Percentiles rank a stretch among this genome's conserved stretches.
These are phyloP conservation scores for Azolla pinnata DNA, from an alignment of 75 land plant genomes.

Conservation along the genomic window DNA sequence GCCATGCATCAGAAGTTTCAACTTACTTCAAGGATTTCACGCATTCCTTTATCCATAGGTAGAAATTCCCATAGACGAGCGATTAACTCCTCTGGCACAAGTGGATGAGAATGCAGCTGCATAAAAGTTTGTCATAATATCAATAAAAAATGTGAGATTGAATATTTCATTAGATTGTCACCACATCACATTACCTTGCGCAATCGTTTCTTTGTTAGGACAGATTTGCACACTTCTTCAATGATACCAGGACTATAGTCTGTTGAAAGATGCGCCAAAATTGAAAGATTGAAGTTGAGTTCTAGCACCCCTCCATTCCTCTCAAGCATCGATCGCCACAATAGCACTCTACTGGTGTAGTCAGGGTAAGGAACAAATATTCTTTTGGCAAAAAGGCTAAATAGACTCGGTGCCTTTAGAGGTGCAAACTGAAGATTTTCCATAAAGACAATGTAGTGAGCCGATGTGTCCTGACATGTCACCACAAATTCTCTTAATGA, in stretches of 20 bases:
- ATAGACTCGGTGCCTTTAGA: slow-evolving; percentile 12
- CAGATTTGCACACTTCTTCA: slow-evolving; percentile 18
- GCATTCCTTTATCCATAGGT: neutral
- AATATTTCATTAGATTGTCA: neutral
- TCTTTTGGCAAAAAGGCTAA: slow-evolving; percentile 25
- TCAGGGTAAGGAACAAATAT: slow-evolving; percentile 34
- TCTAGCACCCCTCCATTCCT: slow-evolving; percentile 23
- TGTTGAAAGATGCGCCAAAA: slow-evolving; percentile 17
- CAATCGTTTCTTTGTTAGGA: slow-evolving; percentile 12
- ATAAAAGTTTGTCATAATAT: neutral
- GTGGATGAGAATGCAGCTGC: slow-evolving; percentile 1
- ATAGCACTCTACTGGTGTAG: slow-evolving; percentile 12
- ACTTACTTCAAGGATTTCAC: neutral
- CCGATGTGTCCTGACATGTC: too few relatives aligned
- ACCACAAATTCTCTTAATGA: too few relatives aligned
- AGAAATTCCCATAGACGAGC: neutral
- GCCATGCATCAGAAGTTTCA: neutral
- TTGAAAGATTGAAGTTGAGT: slow-evolving; percentile 23
- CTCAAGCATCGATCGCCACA: slow-evolving; percentile 28
- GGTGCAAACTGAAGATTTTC: slow-evolving; percentile 18
- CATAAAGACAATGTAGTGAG: too few relatives aligned
- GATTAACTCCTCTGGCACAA: neutral
- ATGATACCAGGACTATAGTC: slow-evolving; percentile 20
- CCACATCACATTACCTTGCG: slow-evolving; percentile 19
- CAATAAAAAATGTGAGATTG: neutral